phyloP scores from a whole-genome alignment of 2,329 filamentous ascomycete genomes.

The Cercospora janseana region DNA sequence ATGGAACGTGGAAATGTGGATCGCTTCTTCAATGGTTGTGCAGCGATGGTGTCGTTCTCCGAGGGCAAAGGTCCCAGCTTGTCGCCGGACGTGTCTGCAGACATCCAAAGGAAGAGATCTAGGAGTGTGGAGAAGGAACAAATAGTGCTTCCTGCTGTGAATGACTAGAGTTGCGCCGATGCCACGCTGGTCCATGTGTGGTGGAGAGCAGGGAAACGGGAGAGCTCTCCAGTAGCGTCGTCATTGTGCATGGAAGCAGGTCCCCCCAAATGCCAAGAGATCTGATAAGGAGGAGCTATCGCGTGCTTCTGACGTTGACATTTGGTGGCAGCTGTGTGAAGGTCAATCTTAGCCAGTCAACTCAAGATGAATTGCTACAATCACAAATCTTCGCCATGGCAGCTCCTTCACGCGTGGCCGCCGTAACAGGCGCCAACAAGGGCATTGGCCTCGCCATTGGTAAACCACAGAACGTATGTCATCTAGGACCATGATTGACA shows the following conservation, averaged over 20 bases:
- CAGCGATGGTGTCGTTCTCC: neutral
- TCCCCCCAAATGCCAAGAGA: neutral
- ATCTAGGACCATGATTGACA: neutral
- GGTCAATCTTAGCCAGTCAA: neutral
- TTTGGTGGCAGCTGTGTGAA: conserved; percentile 5
- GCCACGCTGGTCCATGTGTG: conserved; percentile 19
- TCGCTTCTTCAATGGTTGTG: conserved; percentile 21
- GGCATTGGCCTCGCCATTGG: conserved; percentile 52
- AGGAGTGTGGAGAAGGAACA: conserved; percentile 1
- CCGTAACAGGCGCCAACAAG: conserved; percentile 57
- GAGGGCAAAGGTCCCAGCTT: conserved; percentile 19
- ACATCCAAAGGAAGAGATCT: conserved; percentile 16
- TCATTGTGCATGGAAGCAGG: conserved; percentile 13
- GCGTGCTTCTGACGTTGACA: conserved; percentile 9
- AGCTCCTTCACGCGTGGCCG: conserved; percentile 44
- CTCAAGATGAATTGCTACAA: neutral
- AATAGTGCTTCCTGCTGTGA: too few relatives aligned
- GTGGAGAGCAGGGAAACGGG: conserved; percentile 14
- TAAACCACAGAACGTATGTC: conserved; percentile 29
- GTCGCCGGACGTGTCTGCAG: conserved; percentile 19
- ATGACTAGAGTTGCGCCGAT: too few relatives aligned
- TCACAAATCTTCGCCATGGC: conserved; percentile 26
- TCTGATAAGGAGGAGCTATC: conserved; percentile 1
- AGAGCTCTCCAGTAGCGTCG: neutral
- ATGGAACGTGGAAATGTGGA: conserved; percentile 29